Percentiles rank a stretch among this genome's conserved stretches.
Evolutionary conservation across 1,284 basidiomycete species (phyloP).

Genomic region (Fomitopsis palustris): DNA sequence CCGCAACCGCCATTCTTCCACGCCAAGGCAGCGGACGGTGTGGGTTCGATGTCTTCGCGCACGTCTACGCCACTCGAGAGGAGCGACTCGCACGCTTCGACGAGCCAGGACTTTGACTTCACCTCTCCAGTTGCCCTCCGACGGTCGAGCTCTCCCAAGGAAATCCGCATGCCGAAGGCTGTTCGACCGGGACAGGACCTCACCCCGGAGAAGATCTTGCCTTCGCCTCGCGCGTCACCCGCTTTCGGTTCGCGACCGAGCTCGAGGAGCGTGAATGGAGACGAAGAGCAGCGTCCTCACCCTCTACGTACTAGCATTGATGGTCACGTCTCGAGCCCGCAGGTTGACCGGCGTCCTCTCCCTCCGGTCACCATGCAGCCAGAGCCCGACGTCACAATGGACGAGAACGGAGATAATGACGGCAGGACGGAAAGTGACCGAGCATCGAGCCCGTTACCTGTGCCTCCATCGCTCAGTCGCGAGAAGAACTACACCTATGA

Average conservation of each 20-base stretch:
- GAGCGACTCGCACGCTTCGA: background rate
- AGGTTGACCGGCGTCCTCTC: too few relatives aligned
- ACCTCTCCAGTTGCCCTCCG: constrained; percentile 12
- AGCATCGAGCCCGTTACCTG: background rate
- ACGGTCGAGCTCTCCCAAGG: constrained; percentile 10
- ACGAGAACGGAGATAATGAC: background rate
- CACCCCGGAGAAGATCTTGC: background rate
- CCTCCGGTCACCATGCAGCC: background rate
- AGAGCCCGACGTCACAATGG: background rate
- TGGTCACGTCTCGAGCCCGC: too few relatives aligned
- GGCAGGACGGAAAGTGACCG: background rate
- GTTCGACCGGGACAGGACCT: background rate
- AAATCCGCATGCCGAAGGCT: constrained; percentile 10
- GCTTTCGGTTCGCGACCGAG: background rate
- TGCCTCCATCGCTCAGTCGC: constrained; percentile 15
- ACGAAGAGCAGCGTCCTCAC: background rate
- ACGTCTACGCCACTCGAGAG: constrained; percentile 2
- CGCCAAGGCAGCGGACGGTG: background rate
- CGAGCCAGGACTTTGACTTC: constrained; percentile 13
- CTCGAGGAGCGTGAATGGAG: background rate
- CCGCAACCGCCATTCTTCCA: background rate
- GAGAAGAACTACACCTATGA: constrained; percentile 31
- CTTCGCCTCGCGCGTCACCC: background rate
- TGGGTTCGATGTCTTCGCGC: background rate
- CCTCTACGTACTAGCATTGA: background rate